Conservation (phyloP, 345 rosid genomes). For the Murraya koenigii region DNA sequence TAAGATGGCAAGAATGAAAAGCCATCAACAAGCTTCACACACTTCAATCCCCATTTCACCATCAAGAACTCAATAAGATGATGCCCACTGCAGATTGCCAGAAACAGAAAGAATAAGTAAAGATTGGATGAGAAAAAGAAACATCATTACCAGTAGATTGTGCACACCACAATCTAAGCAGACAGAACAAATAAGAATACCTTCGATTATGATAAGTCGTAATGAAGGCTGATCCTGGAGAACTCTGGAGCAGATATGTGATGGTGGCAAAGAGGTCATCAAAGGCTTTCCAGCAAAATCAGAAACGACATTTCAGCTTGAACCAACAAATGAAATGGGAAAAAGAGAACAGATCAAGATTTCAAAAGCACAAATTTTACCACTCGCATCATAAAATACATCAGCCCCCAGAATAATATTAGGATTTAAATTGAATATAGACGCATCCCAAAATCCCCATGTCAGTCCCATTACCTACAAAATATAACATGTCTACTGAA, state of each 20-base stretch:
- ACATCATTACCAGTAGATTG: neutral
- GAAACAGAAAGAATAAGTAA: slow-evolving; percentile 1
- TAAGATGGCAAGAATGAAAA: slow-evolving; percentile 75
- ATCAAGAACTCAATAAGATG: slow-evolving; percentile 87
- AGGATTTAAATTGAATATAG: slow-evolving; percentile 54
- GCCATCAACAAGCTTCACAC: slow-evolving; percentile 69
- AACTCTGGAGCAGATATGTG: slow-evolving; percentile 67
- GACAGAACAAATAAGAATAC: slow-evolving; percentile 31
- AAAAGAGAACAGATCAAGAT: neutral
- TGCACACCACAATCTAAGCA: too few species aligned
- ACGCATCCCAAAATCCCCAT: slow-evolving; percentile 85
- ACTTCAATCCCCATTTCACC: slow-evolving; percentile 85
- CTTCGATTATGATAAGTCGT: slow-evolving; percentile 92
- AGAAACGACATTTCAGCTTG: slow-evolving; percentile 11
- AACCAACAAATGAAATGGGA: neutral
- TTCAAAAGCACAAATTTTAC: slow-evolving; percentile 31
- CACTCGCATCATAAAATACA: slow-evolving; percentile 74
- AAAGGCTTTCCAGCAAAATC: slow-evolving; percentile 50
- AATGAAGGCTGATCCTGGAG: slow-evolving; percentile 70
- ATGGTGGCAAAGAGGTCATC: slow-evolving; percentile 86
- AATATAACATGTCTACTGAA: slow-evolving; percentile 7
- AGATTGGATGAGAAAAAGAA: neutral
- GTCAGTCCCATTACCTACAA: slow-evolving; percentile 67
- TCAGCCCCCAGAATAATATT: slow-evolving; percentile 84
- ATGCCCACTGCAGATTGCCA: slow-evolving; percentile 61